Base-by-base conservation (phyloP, 805 yeast genomes). In the Candida succiphila region DNA sequence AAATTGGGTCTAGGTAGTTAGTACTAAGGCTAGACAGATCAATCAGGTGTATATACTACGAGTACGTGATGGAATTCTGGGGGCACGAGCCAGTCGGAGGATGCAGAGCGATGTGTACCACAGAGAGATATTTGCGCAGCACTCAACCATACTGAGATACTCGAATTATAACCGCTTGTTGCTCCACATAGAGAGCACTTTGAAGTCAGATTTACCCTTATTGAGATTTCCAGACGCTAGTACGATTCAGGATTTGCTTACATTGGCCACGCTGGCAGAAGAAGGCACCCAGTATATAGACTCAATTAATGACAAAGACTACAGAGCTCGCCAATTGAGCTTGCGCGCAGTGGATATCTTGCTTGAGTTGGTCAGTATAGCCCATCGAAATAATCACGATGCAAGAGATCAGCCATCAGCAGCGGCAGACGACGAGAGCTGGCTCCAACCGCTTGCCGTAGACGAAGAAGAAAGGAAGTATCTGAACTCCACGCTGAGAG, bases 81-180 rank as follows among this genome's bases (percentile, higher is more conserved):
- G n/a, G n/a, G n/a, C n/a, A n/a, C n/a, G n/a, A n/a, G n/a, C n/a
- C n/a, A n/a, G n/a, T n/a, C n/a, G n/a, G n/a, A n/a, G n/a, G n/a
- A n/a, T n/a, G n/a, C n/a, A n/a, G n/a, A n/a, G n/a, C n/a, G n/a
- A n/a, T n/a, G n/a, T n/a, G n/a, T n/a, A n/a, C n/a, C n/a, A n/a
- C n/a, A n/a, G n/a, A n/a, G n/a, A n/a, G n/a, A n/a, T n/a, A n/a
- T n/a, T n/a, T n/a, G n/a, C n/a, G n/a, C n/a, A n/a, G n/a, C n/a
- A n/a, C n/a, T n/a, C n/a, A 8, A 29, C 37, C 16, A 20, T 41
- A 6, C n/a, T 48, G 22, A 34, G 37, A 20, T 37, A 33, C 19
- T 22, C 43, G 17, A 54, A 56, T 25, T 63, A 61, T 41, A 62
- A 56, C 30, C 51, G 54, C 44, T 34, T 65, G n/a, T 32, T 67